These are phyloP conservation scores for Sergeia podlipaevii DNA, from an alignment of 208 protist genomes.

Conservation along the genomic window DNA sequence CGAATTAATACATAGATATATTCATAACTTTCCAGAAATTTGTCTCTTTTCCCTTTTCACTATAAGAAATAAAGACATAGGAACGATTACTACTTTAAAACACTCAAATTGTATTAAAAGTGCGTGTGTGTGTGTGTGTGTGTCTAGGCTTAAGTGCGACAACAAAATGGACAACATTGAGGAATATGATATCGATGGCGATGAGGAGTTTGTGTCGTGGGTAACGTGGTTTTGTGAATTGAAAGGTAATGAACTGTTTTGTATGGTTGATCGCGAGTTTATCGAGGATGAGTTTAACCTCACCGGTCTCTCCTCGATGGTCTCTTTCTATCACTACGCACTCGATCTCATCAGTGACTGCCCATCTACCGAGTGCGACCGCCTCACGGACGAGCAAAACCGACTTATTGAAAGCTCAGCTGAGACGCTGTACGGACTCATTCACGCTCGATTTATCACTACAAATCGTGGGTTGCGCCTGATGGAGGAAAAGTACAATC, in stretches of 20 bases:
- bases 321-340: conserved; percentile 97
- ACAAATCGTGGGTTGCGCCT: conserved; percentile 94
- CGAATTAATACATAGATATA: too few relatives aligned
- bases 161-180: conserved; percentile 32
- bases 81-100: too few relatives aligned
- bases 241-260: conserved; percentile 99
- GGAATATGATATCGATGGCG: conserved; percentile 59
- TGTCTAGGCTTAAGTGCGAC: too few relatives aligned
- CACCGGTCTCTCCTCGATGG: conserved; percentile 91
- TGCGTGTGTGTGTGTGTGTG: background rate
- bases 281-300: conserved; percentile 99
- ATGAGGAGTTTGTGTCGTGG: conserved; percentile 95
- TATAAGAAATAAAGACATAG: too few relatives aligned
- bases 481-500: conserved; percentile 97
- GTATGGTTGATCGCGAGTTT: conserved; percentile 95
- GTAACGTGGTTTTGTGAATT: conserved; percentile 97
- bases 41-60: background rate
- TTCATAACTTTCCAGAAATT: too few relatives aligned
- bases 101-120: background rate
- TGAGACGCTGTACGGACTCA: conserved; percentile 98
- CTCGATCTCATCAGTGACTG: conserved; percentile 98
- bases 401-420: conserved; percentile 94
- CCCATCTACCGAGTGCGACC: conserved; percentile 87
- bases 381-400: conserved; percentile 95
- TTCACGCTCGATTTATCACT: conserved; percentile 98